phyloP scores from a whole-genome alignment of 257 asterid genomes.

The Solanum gracilifrons region DNA sequence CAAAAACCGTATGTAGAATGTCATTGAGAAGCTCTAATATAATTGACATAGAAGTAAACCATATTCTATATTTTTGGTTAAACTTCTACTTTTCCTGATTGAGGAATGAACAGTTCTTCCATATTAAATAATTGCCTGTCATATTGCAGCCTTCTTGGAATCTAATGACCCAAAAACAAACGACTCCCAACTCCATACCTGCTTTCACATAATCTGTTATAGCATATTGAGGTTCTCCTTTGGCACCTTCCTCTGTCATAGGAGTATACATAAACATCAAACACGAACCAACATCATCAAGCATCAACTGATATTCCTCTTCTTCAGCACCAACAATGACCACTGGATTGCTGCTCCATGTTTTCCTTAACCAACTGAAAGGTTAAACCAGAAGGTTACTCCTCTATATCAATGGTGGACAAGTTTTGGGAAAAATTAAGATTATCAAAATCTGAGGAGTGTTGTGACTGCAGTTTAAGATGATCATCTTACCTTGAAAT shows the following conservation, averaged over 20 bases:
- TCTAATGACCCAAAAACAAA: not conserved
- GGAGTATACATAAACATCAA: constrained; percentile 95
- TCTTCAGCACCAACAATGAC: constrained; percentile 87
- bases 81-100: not conserved
- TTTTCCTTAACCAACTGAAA: constrained; percentile 82
- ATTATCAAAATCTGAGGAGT: not conserved
- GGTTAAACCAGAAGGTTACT: constrained; percentile 6
- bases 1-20: not conserved
- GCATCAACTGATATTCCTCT: constrained; percentile 61
- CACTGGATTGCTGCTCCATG: constrained; percentile 87
- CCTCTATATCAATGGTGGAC: not conserved
- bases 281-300: constrained; percentile 85
- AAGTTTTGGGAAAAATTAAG: not conserved
- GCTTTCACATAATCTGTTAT: constrained; percentile 92
- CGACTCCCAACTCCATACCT: constrained; percentile 25
- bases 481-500: constrained; percentile 67
- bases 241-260: constrained; percentile 85
- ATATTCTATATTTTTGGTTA: not conserved
- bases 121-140: not conserved
- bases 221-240: constrained; percentile 97
- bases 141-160: not conserved
- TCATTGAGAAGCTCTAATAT: not conserved
- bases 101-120: not conserved
- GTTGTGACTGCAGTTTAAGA: constrained; percentile 1
- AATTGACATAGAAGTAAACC: not conserved